These are phyloP conservation scores for Alternaria sp. DNA, from an alignment of 2,329 filamentous ascomycete species.

Conservation along the genomic window DNA sequence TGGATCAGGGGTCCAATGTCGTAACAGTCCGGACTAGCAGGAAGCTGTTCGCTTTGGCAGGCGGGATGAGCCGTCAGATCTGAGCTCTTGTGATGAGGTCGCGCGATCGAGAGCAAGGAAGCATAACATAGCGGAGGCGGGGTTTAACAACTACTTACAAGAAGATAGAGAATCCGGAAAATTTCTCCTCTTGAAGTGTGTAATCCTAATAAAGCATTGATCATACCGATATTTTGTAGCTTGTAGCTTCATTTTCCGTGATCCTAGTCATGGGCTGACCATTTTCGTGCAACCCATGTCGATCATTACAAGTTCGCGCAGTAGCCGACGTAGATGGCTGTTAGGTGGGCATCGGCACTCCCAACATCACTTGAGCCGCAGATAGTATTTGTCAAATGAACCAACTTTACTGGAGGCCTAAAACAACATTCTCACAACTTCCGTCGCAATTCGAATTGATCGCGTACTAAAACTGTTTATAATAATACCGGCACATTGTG, in stretches of 20 bases:
- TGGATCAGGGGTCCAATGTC: constrained; percentile 8
- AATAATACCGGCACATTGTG: neutral
- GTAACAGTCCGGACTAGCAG: neutral
- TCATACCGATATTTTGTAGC: neutral
- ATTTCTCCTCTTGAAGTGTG: neutral
- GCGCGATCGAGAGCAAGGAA: neutral
- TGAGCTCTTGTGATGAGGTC: neutral
- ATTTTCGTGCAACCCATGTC: neutral
- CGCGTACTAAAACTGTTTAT: neutral
- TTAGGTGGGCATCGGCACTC: neutral
- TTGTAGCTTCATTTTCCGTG: neutral
- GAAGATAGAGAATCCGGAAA: neutral
- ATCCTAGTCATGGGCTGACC: neutral
- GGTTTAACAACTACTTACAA: neutral
- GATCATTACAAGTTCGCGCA: constrained; percentile 3
- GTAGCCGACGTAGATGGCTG: constrained; percentile 4
- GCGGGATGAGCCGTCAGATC: neutral
- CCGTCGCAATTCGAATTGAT: neutral
- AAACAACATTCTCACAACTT: neutral
- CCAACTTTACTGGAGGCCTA: neutral
- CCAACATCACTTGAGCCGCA: constrained; percentile 3
- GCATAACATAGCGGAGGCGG: neutral
- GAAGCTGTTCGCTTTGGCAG: neutral
- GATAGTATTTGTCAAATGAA: neutral
- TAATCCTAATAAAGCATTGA: neutral